Conservation (phyloP, 345 rosid genomes). For the Conringia planisiliqua region DNA sequence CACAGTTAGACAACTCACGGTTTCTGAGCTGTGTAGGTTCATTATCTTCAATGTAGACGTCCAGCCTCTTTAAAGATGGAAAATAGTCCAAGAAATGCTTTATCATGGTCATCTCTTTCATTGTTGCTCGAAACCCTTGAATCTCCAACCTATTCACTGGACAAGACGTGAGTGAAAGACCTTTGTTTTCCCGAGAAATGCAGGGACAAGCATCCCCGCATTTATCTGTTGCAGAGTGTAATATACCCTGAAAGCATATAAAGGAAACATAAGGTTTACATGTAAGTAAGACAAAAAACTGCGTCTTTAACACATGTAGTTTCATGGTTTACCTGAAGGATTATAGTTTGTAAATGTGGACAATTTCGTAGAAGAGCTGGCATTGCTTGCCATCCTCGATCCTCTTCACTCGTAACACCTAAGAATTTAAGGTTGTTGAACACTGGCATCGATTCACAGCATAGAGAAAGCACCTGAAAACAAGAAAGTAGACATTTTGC, state of each 20-base stretch:
- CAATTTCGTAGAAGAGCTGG: neutral
- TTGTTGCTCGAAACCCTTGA: neutral
- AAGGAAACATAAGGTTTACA: neutral
- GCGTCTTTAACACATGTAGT: neutral
- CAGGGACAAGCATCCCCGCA: conserved; percentile 12
- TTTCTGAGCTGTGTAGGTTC: neutral
- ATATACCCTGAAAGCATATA: neutral
- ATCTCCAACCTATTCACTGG: conserved; percentile 1
- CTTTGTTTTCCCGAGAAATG: neutral
- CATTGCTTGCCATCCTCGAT: conserved; percentile 9
- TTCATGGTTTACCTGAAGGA: neutral
- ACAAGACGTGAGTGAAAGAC: neutral
- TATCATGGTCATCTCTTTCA: neutral
- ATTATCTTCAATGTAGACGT: neutral
- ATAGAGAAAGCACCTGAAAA: conserved; percentile 2
- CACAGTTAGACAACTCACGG: neutral
- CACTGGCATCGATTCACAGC: neutral
- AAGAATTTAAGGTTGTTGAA: neutral
- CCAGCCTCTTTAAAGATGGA: neutral
- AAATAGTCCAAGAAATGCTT: conserved; percentile 4
- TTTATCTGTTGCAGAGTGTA: neutral
- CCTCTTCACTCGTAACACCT: neutral
- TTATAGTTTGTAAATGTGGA: neutral
- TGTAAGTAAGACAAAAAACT: neutral
- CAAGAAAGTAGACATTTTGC: neutral